Evolutionary conservation across 495 filamentous ascomycete genomes (phyloP).

Genomic region (Extremus antarcticus): DNA sequence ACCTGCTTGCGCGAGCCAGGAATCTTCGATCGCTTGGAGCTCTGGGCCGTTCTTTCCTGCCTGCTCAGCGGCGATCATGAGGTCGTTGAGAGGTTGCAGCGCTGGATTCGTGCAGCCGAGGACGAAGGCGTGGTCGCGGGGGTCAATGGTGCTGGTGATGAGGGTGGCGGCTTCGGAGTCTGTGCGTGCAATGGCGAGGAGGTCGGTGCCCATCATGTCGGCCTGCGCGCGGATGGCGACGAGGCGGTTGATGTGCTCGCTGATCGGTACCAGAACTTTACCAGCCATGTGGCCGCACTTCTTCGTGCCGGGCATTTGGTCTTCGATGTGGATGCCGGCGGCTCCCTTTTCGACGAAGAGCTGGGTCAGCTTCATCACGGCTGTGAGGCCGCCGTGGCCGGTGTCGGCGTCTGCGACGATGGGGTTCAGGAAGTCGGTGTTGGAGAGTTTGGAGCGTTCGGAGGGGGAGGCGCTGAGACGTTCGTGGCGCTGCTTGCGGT

Average conservation of each 20-base stretch:
- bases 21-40: slow-evolving; percentile 86
- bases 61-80: slow-evolving; percentile 79
- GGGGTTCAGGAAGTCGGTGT: slow-evolving; percentile 87
- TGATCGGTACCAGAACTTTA: slow-evolving; percentile 94
- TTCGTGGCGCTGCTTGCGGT: slow-evolving; percentile 96
- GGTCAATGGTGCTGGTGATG: slow-evolving; percentile 92
- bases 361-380: slow-evolving; percentile 98
- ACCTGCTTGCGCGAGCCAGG: slow-evolving; percentile 69
- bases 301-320: slow-evolving; percentile 96
- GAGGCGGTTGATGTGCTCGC: slow-evolving; percentile 95
- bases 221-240: slow-evolving; percentile 95
- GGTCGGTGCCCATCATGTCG: slow-evolving; percentile 94
- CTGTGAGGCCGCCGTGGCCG: slow-evolving; percentile 91
- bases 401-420: slow-evolving; percentile 97
- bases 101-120: slow-evolving; percentile 76
- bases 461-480: slow-evolving; percentile 67
- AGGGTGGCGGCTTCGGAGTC: slow-evolving; percentile 97
- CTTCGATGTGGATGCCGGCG: slow-evolving; percentile 96
- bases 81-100: slow-evolving; percentile 73
- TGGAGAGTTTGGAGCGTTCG: slow-evolving; percentile 61
- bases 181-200: slow-evolving; percentile 83
- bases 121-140: slow-evolving; percentile 89
- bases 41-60: slow-evolving; percentile 69
- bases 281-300: slow-evolving; percentile 99
- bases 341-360: slow-evolving; percentile 95